A percentile compares a stretch with the other conserved stretches of the same genome.
These are phyloP conservation scores for Anastatica hierochuntica DNA, from an alignment of 345 rosid species.

Conservation along the genomic window DNA sequence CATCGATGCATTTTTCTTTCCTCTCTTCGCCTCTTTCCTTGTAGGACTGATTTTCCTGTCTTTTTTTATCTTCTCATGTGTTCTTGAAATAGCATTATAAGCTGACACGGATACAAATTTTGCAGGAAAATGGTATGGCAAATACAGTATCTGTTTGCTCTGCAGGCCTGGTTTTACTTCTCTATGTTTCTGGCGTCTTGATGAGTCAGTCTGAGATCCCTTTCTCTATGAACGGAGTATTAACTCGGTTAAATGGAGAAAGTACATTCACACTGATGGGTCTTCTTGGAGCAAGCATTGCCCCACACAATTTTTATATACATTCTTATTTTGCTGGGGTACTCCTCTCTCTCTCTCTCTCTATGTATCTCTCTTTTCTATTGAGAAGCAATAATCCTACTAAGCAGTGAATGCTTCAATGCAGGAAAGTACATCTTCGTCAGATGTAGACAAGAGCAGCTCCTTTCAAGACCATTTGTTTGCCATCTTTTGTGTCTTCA, in stretches of 20 bases:
- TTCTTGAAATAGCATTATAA: conserved; percentile 2
- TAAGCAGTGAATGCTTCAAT: conserved; percentile 16
- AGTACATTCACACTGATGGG: conserved; percentile 74
- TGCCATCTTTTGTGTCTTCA: conserved; percentile 58
- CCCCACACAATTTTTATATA: conserved; percentile 95
- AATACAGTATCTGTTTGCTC: conserved; percentile 42
- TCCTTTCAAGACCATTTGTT: conserved; percentile 63
- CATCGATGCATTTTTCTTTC: conserved; percentile 72
- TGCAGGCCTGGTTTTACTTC: conserved; percentile 47
- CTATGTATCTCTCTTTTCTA: background rate
- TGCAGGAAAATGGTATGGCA: conserved; percentile 62
- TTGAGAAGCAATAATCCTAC: conserved; percentile 1
- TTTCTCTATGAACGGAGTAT: conserved; percentile 44
- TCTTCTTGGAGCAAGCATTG: conserved; percentile 94
- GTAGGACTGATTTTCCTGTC: conserved; percentile 31
- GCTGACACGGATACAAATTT: conserved; percentile 7
- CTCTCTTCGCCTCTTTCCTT: conserved; percentile 63
- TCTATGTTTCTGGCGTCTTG: conserved; percentile 63
- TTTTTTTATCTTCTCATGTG: background rate
- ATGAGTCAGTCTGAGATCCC: conserved; percentile 72
- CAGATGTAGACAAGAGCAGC: conserved; percentile 44
- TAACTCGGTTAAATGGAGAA: conserved; percentile 57
- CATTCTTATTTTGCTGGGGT: conserved; percentile 88
- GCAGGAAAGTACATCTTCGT: conserved; percentile 48
- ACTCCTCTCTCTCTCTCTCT: conserved; percentile 8